Evolutionary conservation across 768 basidiomycete species (phyloP), one percentile per base, ranked within the genome.

Genomic region (Crucibulum laeve): DNA sequence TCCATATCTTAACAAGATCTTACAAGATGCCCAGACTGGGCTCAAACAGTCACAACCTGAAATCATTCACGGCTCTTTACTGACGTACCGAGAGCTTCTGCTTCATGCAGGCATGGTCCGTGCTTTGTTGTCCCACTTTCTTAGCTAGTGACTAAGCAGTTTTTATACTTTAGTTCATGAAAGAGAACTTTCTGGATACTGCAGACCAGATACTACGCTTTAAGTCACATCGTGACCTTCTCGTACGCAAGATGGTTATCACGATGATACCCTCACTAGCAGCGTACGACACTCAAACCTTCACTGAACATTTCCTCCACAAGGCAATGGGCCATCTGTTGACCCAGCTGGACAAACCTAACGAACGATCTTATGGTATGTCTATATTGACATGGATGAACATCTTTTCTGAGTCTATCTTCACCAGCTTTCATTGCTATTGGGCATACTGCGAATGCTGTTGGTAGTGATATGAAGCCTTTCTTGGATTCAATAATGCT

Each of bases 251-350:
- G 63, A 92, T 91, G 70, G 94, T 98, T 47, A 93, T 98, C 56
- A 87, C 89, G 5, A 81, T 99, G 57, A 93, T 99, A 35, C 95
- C 96, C 1, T 89, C 90, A 4, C 79, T 98, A 49, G 95, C 94
- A 18, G 84, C 86, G 2, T 99, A 97, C 61, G 92, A 98, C 58
- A 90, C 90, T 1, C 83, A 89, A 59, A 90, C 86, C 1, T 99
- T 99, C 55, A 84, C 84, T 33, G 85, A 88, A 53, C 85, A 89
- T 58, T 93, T 91, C 59, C 74, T 98, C 6, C 91, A 95, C 68
- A 87, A 89, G 60, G 82, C 90, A 8, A 98, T 99, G 96, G 84
- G 77, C 0, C 91, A 94, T 64, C 77, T 99, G 1, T 67, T 95
- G 23, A 82, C 81, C 4, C 89, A 92, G 55, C 74, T 99, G 4